A percentile compares a stretch with the other conserved stretches of the same genome.
phyloP scores from a whole-genome alignment of 176 grass and related monocot genomes.

The Avena insularis region DNA sequence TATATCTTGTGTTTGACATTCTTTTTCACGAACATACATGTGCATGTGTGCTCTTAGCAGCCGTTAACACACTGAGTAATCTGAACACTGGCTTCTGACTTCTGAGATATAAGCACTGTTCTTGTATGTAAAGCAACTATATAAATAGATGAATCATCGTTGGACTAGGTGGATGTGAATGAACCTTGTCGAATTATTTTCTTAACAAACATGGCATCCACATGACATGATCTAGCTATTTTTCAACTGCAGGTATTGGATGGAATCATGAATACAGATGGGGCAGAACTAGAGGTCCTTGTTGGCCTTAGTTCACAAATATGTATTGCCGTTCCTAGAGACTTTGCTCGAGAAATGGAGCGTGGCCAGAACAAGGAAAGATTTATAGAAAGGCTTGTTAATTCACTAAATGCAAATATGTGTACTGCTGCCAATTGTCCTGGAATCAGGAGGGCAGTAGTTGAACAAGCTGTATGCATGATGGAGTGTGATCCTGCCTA shows the following conservation, averaged over 20 bases:
- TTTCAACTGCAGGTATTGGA: no score
- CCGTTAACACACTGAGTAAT: no score
- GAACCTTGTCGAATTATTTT: background rate
- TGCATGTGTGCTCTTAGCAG: no score
- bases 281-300: no score
- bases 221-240: no score
- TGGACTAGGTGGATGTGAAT: background rate
- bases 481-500: background rate
- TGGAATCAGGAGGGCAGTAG: background rate
- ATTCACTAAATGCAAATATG: background rate
- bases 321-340: background rate
- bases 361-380: background rate
- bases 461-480: background rate
- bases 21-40: no score
- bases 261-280: no score
- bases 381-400: background rate
- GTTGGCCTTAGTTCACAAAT: background rate
- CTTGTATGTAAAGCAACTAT: background rate
- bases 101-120: no score
- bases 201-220: no score
- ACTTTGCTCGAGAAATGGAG: background rate
- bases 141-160: background rate
- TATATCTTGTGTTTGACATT: no score
- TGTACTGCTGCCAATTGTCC: background rate
- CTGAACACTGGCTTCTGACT: no score